phyloP scores from a whole-genome alignment of 225 moss, liverwort and hornwort genomes.

The Marchantia polymorpha region DNA sequence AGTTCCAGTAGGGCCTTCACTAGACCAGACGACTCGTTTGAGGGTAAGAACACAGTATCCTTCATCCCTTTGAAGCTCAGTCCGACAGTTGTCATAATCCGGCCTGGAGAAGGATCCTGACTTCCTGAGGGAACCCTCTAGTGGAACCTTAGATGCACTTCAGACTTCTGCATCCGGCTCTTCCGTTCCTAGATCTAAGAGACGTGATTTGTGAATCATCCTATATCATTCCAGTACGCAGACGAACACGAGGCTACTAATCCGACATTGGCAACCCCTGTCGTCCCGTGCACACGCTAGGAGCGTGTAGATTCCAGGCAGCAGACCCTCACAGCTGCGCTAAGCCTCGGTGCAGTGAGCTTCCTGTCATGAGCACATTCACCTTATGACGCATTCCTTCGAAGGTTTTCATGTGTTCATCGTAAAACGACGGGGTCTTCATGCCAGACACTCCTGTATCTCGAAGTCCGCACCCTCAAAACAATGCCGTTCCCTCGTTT shows the following conservation, averaged over 20 bases:
- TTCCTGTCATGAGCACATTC: background rate
- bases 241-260: background rate
- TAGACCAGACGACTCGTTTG: constrained; percentile 25
- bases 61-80: constrained; percentile 27
- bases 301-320: background rate
- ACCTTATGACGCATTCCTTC: background rate
- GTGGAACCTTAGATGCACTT: background rate
- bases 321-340: background rate
- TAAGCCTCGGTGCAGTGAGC: background rate
- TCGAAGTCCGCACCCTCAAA: background rate
- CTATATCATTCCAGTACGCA: background rate
- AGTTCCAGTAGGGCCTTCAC: constrained; percentile 35
- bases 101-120: background rate
- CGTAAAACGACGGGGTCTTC: background rate
- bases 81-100: constrained; percentile 29
- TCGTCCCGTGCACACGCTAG: background rate
- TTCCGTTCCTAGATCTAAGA: background rate
- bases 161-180: background rate
- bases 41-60: constrained; percentile 19
- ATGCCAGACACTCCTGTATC: background rate
- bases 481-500: background rate
- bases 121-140: background rate
- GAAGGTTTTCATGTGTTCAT: background rate
- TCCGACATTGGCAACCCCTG: background rate
- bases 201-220: background rate